Conservation (phyloP, 306 rosid genomes). For the Medicago ruthenica region DNA sequence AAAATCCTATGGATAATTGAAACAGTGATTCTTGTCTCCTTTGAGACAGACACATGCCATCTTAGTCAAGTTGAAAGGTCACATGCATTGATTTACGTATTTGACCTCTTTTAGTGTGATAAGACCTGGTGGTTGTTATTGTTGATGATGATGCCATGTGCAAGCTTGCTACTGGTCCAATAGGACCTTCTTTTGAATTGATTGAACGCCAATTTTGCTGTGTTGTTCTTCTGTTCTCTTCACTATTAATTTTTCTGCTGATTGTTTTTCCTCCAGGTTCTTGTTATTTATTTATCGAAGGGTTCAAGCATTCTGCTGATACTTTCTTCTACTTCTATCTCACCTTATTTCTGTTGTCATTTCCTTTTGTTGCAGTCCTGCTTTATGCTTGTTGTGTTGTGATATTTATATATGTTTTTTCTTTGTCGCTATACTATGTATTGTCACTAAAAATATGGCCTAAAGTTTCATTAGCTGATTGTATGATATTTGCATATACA, state of each 20-base stretch:
- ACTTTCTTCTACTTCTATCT: conserved; percentile 22
- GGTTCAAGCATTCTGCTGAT: background rate
- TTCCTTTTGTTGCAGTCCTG: background rate
- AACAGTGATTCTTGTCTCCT: background rate
- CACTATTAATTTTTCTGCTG: background rate
- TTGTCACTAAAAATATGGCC: background rate
- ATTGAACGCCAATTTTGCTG: background rate
- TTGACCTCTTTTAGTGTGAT: conserved; percentile 1
- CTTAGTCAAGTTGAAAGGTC: conserved; percentile 19
- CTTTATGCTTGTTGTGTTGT: background rate
- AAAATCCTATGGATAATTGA: conserved; percentile 20
- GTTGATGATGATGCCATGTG: background rate
- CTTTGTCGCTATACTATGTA: conserved; percentile 13
- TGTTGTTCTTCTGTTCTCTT: background rate
- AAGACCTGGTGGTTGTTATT: background rate
- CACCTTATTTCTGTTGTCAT: background rate
- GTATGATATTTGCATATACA: background rate
- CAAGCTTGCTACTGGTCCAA: background rate
- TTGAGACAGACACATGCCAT: background rate
- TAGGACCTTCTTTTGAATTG: background rate
- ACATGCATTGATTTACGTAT: background rate
- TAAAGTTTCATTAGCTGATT: background rate
- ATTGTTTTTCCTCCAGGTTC: background rate
- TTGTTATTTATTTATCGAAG: background rate
- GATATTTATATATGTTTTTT: background rate